Evolutionary conservation across 208 protist species (phyloP).

Genomic region (Wallacemonas sp.): DNA sequence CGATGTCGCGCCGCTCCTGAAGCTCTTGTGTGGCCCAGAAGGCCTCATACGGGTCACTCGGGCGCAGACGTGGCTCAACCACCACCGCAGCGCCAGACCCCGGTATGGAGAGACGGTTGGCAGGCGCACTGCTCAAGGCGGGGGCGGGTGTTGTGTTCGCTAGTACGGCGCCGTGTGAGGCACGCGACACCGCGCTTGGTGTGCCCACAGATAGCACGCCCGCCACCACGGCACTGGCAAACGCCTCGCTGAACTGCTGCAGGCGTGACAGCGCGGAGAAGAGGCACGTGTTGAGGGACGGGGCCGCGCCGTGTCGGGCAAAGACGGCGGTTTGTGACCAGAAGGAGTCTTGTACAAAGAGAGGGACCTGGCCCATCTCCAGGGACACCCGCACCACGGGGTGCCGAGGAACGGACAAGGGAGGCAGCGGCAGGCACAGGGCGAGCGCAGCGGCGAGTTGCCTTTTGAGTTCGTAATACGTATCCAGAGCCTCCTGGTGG

Average conservation of each 20-base stretch:
- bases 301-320: background rate
- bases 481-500: slow-evolving; percentile 38
- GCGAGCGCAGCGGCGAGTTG: slow-evolving; percentile 48
- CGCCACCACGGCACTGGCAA: slow-evolving; percentile 47
- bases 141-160: too few relatives aligned
- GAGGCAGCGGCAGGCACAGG: slow-evolving; percentile 38
- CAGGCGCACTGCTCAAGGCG: too few relatives aligned
- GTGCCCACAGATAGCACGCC: slow-evolving; percentile 42
- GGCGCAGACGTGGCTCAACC: too few relatives aligned
- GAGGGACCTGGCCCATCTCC: background rate
- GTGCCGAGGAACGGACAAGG: background rate
- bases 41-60: slow-evolving; percentile 9
- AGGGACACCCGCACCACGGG: background rate
- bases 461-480: slow-evolving; percentile 44
- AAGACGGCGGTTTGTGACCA: background rate
- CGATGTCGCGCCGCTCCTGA: background rate
- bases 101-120: too few relatives aligned
- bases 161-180: too few relatives aligned
- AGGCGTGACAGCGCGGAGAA: slow-evolving; percentile 25
- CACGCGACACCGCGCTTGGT: too few relatives aligned
- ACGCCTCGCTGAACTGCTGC: slow-evolving; percentile 43
- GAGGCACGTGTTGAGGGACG: slow-evolving; percentile 9
- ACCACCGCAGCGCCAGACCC: too few relatives aligned
- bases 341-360: background rate
- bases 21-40: background rate